Percentiles rank a stretch among this genome's conserved stretches.
phyloP scores from a whole-genome alignment of 1,139 yeast species.

The Magnusiomyces ingens region DNA sequence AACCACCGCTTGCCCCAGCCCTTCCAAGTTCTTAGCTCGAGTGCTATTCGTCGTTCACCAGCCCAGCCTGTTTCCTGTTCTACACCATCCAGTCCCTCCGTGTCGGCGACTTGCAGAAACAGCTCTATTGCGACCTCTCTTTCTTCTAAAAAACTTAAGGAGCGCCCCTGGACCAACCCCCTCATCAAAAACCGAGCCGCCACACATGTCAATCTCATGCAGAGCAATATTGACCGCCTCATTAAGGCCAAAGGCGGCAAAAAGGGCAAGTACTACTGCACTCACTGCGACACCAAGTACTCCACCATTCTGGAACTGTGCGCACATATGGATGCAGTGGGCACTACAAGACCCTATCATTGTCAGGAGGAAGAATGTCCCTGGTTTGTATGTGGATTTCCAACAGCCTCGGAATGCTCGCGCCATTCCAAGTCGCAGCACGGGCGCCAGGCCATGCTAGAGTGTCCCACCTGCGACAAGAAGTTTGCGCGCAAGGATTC shows the following conservation, averaged over 20 bases:
- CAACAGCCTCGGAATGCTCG: conserved; percentile 51
- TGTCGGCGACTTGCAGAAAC: too few species aligned
- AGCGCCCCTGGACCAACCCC: conserved; percentile 13
- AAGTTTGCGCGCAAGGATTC: conserved; percentile 43
- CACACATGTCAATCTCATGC: conserved; percentile 10
- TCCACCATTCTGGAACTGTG: conserved; percentile 39
- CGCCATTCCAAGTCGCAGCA: conserved; percentile 60
- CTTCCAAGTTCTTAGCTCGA: too few species aligned
- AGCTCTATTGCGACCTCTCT: neutral
- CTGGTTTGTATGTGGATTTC: conserved; percentile 54
- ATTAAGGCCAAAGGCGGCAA: conserved; percentile 26
- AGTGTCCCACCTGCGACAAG: conserved; percentile 43
- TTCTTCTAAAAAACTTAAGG: neutral
- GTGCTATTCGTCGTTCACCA: too few species aligned
- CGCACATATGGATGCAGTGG: conserved; percentile 41
- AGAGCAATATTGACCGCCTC: neutral
- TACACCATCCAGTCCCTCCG: too few species aligned
- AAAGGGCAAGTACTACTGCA: conserved; percentile 46
- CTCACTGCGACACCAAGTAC: conserved; percentile 44
- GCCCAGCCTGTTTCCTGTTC: too few species aligned
- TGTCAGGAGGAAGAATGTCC: conserved; percentile 56
- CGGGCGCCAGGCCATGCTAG: conserved; percentile 27
- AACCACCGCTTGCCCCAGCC: too few species aligned
- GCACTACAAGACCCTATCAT: conserved; percentile 39
- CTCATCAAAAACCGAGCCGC: conserved; percentile 1